Evolutionary conservation across 2,329 filamentous ascomycete species (phyloP), one percentile per base, ranked within the genome.

Genomic region (Chrysoporthe deuterocubensis): DNA sequence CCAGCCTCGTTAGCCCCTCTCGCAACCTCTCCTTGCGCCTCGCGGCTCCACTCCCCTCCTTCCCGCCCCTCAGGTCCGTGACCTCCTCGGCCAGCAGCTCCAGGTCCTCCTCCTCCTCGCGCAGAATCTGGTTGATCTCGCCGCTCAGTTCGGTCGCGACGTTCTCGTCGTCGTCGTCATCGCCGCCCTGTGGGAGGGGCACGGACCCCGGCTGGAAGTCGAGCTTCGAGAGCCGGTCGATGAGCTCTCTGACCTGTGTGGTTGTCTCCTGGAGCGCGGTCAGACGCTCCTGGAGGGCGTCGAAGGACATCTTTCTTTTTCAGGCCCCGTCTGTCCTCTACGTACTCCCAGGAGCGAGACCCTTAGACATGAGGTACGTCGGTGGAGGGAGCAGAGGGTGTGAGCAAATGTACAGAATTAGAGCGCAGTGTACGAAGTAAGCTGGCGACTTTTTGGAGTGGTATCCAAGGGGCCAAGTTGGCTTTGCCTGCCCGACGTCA

Each of bases 21-120:
- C 86, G 83, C 63, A 96, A 78, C 63, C 90, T 85, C 63, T 86
- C 85, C 77, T 85, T 90, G 74, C 91, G 89, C 67, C 85, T 85
- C 69, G 88, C 87, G 69, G 83, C 83, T 60, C 86, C 82, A 72
- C 82, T 87, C 21, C 83, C 84, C 59, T 82, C 79, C 67, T 76
- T 78, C 2, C 82, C 82, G 3, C 83, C 77, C 46, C 86, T 83
- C 37, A 94, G 79, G 73, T 93, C 93, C 70, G 91, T 87, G 40
- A 93, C 85, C 74, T 97, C 94, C 76, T 96, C 93, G 60, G 83
- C 84, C 44, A 97, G 76, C 21, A 96, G 79, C 77, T 97, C 94
- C 71, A 96, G 86, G 68, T 97, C 93, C 71, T 96, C 93, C 73
- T 96, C 90, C 62, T 92, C 87, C 67, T 92, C 90, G 73, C 92